A percentile compares a stretch with the other conserved stretches of the same genome.
Conservation (phyloP, 495 filamentous ascomycete genomes). For the Tuber umbilicatum region DNA sequence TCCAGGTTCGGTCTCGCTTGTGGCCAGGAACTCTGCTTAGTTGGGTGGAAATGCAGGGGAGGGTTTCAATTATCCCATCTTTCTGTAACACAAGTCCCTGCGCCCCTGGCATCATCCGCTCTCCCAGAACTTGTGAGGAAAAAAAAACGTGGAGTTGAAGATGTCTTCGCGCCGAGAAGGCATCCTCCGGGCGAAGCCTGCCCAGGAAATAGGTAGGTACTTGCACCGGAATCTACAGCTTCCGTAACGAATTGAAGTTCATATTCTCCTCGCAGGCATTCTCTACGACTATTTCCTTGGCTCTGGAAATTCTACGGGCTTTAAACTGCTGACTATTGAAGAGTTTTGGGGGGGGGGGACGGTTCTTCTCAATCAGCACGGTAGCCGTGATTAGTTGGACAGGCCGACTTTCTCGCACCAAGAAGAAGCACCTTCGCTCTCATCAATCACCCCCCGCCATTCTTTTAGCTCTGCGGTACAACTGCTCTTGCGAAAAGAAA, state of each 20-base stretch:
- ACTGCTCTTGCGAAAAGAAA: not conserved
- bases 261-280: not conserved
- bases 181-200: not conserved
- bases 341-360: not conserved
- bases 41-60: conserved; percentile 1
- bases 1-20: not conserved
- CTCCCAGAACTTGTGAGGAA: not conserved
- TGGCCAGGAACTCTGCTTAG: not conserved
- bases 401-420: not conserved
- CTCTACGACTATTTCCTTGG: not conserved
- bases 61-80: not conserved
- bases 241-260: not conserved
- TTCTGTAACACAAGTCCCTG: not conserved
- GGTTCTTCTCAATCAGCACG: not conserved
- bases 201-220: not conserved
- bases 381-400: too few relatives aligned
- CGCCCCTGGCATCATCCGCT: not conserved
- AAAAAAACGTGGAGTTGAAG: not conserved
- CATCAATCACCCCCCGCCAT: not conserved
- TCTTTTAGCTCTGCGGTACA: not conserved
- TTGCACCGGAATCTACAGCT: not conserved
- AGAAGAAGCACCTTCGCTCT: not conserved
- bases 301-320: not conserved
- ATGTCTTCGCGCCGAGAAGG: not conserved
- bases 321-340: not conserved